Evolutionary conservation across 2,329 filamentous ascomycete species (phyloP), one percentile per base, ranked within the genome.

Genomic region (Beauveria sp.): DNA sequence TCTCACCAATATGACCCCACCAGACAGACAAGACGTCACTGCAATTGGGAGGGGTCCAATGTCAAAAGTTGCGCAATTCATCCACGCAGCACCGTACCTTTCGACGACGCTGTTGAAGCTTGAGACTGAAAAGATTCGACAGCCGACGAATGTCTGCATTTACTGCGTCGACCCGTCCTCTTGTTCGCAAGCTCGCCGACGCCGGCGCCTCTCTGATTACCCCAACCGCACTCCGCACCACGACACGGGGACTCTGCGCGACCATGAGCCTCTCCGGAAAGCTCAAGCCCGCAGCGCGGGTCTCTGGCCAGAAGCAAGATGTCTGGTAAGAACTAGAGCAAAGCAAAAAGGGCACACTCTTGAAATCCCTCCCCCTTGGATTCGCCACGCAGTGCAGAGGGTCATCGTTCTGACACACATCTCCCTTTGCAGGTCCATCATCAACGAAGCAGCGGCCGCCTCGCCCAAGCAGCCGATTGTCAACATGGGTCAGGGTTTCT

Each of bases 401-500:
- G 14, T 16, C 34, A 38, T 6, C 0, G 12, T 38, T 16, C 34
- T 38, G 34, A 38, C 34, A 14, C 3, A 16, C 34, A 24, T 45
- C 24, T 24, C 12, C 22, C 4, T 3, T 4, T 7, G 5, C 49
- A 86, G 84, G 84, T 81, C 83, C 66, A 87, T 88, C 74, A 77
- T 88, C 75, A 88, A 88, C 66, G 85, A 88, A 73, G 85, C 82
- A 12, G 85, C 85, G 3, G 82, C 83, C 8, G 82, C 83, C 34
- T 86, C 84, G 28, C 83, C 84, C 20, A 82, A 80, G 63, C 83
- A 86, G 71, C 84, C 85, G 63, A 86, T 88, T 65, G 80, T 87
- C 64, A 88, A 88, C 65, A 80, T 85, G 77, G 82, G 82, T 48
- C 81, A 84, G 70, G 82, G 82, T 62, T 90, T 90, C 80, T 93